A percentile compares a stretch with the other conserved stretches of the same genome.
phyloP scores from a whole-genome alignment of 2,329 filamentous ascomycete genomes.

The Cadophora gregata region DNA sequence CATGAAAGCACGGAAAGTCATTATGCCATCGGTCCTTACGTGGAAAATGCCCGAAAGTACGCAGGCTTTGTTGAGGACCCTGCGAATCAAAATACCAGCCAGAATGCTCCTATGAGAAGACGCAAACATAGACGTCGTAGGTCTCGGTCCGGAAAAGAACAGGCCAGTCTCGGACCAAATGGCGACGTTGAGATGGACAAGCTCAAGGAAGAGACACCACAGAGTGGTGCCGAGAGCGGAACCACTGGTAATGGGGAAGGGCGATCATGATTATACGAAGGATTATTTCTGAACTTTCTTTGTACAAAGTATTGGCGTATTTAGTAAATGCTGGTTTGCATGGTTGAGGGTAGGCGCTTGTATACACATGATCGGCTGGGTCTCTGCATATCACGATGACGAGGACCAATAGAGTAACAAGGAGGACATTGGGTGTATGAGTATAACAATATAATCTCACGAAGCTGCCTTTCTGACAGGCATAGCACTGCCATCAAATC shows the following conservation, averaged over 20 bases:
- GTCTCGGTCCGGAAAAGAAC: neutral
- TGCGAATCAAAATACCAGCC: slow-evolving; percentile 12
- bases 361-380: neutral
- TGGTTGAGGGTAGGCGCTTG: neutral
- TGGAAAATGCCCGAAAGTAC: slow-evolving; percentile 58
- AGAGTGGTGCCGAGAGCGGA: neutral
- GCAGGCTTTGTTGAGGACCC: slow-evolving; percentile 26
- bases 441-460: neutral
- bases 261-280: neutral
- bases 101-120: slow-evolving; percentile 6
- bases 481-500: neutral
- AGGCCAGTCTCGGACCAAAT: neutral
- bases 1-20: slow-evolving; percentile 71
- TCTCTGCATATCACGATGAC: neutral
- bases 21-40: slow-evolving; percentile 68
- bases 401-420: neutral
- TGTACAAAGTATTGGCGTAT: slow-evolving; percentile 4
- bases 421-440: neutral
- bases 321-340: neutral
- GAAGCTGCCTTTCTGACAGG: neutral
- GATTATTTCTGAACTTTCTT: neutral
- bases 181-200: slow-evolving; percentile 2
- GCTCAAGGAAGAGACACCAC: neutral
- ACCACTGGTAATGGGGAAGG: neutral
- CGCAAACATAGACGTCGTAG: neutral